Conservation (phyloP, 1,284 basidiomycete genomes). For the Cryptococcus sp. region DNA sequence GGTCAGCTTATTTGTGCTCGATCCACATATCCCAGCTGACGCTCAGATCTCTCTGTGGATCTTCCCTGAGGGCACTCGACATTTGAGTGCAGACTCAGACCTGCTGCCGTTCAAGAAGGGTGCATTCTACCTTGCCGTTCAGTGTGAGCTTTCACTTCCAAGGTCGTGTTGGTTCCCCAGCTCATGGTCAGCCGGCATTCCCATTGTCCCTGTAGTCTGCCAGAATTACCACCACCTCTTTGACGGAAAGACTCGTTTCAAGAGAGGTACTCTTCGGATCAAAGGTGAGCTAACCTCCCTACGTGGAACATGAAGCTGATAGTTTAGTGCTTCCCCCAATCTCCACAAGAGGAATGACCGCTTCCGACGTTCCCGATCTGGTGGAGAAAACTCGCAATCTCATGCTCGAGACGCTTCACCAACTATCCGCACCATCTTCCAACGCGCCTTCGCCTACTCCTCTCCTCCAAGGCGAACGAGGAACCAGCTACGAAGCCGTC, state of each 20-base stretch:
- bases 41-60: constrained; percentile 72
- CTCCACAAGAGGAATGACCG: constrained; percentile 47
- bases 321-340: constrained; percentile 50
- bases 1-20: constrained; percentile 33
- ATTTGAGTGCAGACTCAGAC: constrained; percentile 58
- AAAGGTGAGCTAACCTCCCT: constrained; percentile 61
- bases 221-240: constrained; percentile 88
- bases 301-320: constrained; percentile 4
- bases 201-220: constrained; percentile 85
- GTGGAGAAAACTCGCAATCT: constrained; percentile 44
- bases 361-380: constrained; percentile 47
- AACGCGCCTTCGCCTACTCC: constrained; percentile 17
- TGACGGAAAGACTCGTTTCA: constrained; percentile 70
- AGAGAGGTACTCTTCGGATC: constrained; percentile 71
- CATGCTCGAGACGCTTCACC: constrained; percentile 46
- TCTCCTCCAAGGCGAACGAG: constrained; percentile 11
- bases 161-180: too few species aligned
- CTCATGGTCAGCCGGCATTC: constrained; percentile 51
- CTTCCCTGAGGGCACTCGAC: constrained; percentile 88
- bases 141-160: constrained; percentile 50
- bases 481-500: neutral
- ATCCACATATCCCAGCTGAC: neutral
- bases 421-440: constrained; percentile 20
- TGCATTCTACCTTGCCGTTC: constrained; percentile 91
- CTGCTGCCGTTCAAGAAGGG: constrained; percentile 95